Conservation (phyloP, 2,329 filamentous ascomycete species). For the Chrysoporthe deuterocubensis region DNA sequence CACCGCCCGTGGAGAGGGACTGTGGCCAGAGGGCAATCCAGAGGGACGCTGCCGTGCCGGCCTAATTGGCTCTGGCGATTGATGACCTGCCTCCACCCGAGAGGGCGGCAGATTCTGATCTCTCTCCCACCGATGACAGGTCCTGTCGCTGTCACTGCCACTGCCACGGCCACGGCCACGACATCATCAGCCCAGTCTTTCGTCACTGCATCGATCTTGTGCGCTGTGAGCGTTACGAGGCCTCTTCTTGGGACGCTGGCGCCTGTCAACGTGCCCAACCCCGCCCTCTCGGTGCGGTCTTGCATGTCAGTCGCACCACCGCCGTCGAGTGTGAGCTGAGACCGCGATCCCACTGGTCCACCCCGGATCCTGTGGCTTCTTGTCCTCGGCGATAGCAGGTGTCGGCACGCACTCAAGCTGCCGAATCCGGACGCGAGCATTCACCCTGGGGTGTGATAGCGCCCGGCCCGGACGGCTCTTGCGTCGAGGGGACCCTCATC, state of each 20-base stretch:
- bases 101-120: not conserved
- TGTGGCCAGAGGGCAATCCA: conserved; percentile 8
- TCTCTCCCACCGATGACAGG: not conserved
- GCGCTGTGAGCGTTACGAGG: conserved; percentile 6
- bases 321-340: conserved; percentile 1
- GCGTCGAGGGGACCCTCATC: conserved; percentile 16
- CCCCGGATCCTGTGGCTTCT: not conserved
- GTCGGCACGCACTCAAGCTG: conserved; percentile 15
- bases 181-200: conserved; percentile 11
- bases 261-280: not conserved
- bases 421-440: conserved; percentile 12
- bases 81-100: not conserved
- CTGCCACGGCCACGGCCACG: not conserved
- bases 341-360: not conserved
- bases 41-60: not conserved
- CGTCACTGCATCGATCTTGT: not conserved
- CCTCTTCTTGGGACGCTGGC: not conserved
- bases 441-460: conserved; percentile 22
- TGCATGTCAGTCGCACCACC: conserved; percentile 8
- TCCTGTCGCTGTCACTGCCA: not conserved
- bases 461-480: conserved; percentile 19
- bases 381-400: conserved; percentile 8
- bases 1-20: conserved; percentile 15
- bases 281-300: not conserved
- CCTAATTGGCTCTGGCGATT: conserved; percentile 8